phyloP scores from a whole-genome alignment of 805 yeast genomes.

The Millerozyma miso region DNA sequence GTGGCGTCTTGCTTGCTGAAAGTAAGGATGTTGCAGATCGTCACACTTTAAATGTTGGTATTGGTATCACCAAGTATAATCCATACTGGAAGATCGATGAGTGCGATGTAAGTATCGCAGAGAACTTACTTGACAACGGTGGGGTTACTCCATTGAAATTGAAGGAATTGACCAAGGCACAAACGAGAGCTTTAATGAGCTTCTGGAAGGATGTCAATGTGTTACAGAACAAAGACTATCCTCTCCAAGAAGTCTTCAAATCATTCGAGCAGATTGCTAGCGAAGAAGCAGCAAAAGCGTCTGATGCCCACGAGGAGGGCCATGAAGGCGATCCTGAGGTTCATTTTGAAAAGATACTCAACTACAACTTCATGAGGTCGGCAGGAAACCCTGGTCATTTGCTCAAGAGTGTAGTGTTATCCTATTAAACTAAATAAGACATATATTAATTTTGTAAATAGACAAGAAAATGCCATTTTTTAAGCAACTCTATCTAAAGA shows the following conservation, averaged over 20 bases:
- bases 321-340: slow-evolving; percentile 15
- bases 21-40: slow-evolving; percentile 50
- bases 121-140: slow-evolving; percentile 36
- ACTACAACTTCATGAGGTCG: slow-evolving; percentile 28
- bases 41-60: slow-evolving; percentile 56
- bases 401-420: slow-evolving; percentile 27
- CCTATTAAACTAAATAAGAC: slow-evolving; percentile 12
- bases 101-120: slow-evolving; percentile 55
- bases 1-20: slow-evolving; percentile 64
- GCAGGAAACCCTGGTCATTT: slow-evolving; percentile 39
- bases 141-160: slow-evolving; percentile 27
- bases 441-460: slow-evolving; percentile 5
- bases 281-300: slow-evolving; percentile 6
- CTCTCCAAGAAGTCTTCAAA: slow-evolving; percentile 18
- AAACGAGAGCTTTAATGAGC: slow-evolving; percentile 26
- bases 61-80: slow-evolving; percentile 49
- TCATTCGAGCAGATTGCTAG: slow-evolving; percentile 7
- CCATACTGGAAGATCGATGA: slow-evolving; percentile 48
- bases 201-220: slow-evolving; percentile 31
- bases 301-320: slow-evolving; percentile 7
- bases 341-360: slow-evolving; percentile 26
- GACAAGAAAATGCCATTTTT: slow-evolving; percentile 1
- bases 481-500: slow-evolving; percentile 1
- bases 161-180: slow-evolving; percentile 24
- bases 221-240: slow-evolving; percentile 31